These are phyloP conservation scores for Tetrastigma voinierianum DNA, from an alignment of 164 flowering plant genomes.

Conservation along the genomic window DNA sequence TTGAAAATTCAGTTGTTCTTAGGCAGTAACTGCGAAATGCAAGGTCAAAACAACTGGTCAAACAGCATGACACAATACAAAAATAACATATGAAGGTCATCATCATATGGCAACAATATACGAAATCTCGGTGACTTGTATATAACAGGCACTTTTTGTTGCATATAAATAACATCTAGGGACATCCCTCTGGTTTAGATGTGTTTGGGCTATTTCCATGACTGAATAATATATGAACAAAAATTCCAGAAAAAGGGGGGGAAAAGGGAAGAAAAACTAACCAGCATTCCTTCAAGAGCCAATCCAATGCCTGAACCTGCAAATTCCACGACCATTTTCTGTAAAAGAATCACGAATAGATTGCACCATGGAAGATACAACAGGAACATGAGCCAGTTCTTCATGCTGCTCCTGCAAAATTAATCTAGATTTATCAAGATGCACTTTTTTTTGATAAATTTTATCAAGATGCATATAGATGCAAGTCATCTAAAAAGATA, in stretches of 20 bases:
- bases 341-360: conserved; percentile 75
- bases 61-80: neutral
- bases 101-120: neutral
- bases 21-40: neutral
- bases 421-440: neutral
- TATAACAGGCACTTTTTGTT: neutral
- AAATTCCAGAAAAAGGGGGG: neutral
- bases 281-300: conserved; percentile 32
- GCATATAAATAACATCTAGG: too few species aligned
- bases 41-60: neutral
- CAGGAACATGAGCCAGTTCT: conserved; percentile 44
- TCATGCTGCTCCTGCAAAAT: conserved; percentile 54
- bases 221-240: neutral
- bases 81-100: neutral
- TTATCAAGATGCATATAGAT: too few species aligned
- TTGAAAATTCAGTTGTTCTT: neutral
- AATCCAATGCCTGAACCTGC: conserved; percentile 72
- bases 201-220: neutral
- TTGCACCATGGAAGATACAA: conserved; percentile 65
- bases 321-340: conserved; percentile 81
- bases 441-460: too few species aligned
- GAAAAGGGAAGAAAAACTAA: conserved; percentile 7
- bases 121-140: neutral
- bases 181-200: neutral
- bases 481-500: neutral